phyloP scores from a whole-genome alignment of 1,284 basidiomycete species.

The Coniophora puteana region DNA sequence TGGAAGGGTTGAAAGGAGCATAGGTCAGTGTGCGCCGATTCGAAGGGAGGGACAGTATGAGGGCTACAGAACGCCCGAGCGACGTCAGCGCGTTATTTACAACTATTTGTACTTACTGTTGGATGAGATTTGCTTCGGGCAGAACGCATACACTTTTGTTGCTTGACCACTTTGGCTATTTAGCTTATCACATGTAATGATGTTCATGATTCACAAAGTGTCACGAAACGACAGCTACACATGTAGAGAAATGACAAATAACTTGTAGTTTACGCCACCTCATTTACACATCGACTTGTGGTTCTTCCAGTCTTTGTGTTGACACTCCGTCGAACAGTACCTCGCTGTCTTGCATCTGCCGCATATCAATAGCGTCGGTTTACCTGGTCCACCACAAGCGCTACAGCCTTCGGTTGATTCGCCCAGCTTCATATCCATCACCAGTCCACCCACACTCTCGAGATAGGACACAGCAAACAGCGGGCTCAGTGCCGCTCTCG shows the following conservation, averaged over 20 bases:
- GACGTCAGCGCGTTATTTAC: no score
- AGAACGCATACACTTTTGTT: no score
- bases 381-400: constrained; percentile 28
- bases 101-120: no score
- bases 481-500: constrained; percentile 44
- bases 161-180: no score
- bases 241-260: not conserved
- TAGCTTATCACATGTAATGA: no score
- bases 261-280: not conserved
- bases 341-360: constrained; percentile 31
- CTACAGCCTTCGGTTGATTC: not conserved
- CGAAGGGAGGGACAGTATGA: no score
- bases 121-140: no score
- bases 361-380: constrained; percentile 22
- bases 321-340: constrained; percentile 43
- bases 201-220: no score
- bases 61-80: no score
- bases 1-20: constrained; percentile 1
- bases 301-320: constrained; percentile 41
- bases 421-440: not conserved
- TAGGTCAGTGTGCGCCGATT: no score
- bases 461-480: constrained; percentile 44
- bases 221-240: not conserved
- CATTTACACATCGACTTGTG: constrained; percentile 29
- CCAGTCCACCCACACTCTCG: constrained; percentile 27